These are phyloP conservation scores for Carex littledalei DNA, from an alignment of 176 grass and related monocot species.

Conservation along the genomic window DNA sequence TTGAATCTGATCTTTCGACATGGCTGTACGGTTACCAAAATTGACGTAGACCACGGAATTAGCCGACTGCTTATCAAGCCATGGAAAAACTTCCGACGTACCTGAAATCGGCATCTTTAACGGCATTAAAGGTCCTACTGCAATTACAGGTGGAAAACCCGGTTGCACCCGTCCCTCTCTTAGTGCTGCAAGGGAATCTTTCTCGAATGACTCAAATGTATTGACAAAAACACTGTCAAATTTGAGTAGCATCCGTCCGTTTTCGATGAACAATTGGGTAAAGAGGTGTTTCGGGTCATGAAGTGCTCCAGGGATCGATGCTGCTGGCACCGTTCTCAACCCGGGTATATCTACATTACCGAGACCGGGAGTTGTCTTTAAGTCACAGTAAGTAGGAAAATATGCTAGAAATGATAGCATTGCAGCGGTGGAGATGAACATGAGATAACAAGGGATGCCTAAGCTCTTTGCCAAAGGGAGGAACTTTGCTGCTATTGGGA, in stretches of 20 bases:
- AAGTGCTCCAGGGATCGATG: slow-evolving; percentile 20
- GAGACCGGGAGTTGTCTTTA: background rate
- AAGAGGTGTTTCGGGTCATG: slow-evolving; percentile 37
- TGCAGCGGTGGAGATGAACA: slow-evolving; percentile 34
- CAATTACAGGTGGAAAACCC: slow-evolving; percentile 28
- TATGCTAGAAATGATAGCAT: slow-evolving; percentile 45
- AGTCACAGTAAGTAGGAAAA: slow-evolving; percentile 29
- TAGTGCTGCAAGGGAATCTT: slow-evolving; percentile 36
- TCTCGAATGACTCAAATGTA: slow-evolving; percentile 50
- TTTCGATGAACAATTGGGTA: slow-evolving; percentile 45
- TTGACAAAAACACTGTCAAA: slow-evolving; percentile 38
- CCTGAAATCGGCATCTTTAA: too few relatives aligned
- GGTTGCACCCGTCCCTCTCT: slow-evolving; percentile 28
- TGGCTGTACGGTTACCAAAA: slow-evolving; percentile 47
- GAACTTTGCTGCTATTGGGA: slow-evolving; percentile 26
- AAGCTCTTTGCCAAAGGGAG: slow-evolving; percentile 28
- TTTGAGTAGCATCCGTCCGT: slow-evolving; percentile 18
- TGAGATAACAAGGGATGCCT: slow-evolving; percentile 33
- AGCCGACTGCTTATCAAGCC: slow-evolving; percentile 44
- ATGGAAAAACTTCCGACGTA: background rate
- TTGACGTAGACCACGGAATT: slow-evolving; percentile 48
- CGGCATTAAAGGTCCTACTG: slow-evolving; percentile 30
- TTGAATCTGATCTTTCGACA: slow-evolving; percentile 22
- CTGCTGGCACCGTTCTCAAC: background rate
- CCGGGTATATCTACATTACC: slow-evolving; percentile 43